A percentile compares a stretch with the other conserved stretches of the same genome.
phyloP scores from a whole-genome alignment of 176 grass and related monocot genomes.

The Elymus sibiricus region DNA sequence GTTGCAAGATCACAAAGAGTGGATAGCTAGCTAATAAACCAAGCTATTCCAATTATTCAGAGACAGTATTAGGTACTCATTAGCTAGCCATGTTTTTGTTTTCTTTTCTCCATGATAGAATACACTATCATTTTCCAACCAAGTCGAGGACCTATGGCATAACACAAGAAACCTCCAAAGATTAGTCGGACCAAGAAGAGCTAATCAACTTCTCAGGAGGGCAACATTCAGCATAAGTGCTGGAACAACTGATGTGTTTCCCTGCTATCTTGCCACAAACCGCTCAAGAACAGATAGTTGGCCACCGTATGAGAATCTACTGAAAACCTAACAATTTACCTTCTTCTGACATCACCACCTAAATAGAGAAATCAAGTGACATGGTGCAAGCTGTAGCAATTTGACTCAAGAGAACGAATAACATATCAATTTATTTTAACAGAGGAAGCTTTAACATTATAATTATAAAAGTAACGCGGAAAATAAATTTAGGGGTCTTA shows the following conservation, averaged over 20 bases:
- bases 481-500: too few relatives aligned
- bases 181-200: slow-evolving; percentile 34
- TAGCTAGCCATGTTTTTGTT: background rate
- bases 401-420: too few relatives aligned
- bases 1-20: too few relatives aligned
- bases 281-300: slow-evolving; percentile 18
- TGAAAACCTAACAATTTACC: slow-evolving; percentile 87
- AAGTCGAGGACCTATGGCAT: slow-evolving; percentile 44
- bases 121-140: slow-evolving; percentile 48
- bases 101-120: slow-evolving; percentile 24
- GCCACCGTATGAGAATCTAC: slow-evolving; percentile 33
- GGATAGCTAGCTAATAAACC: background rate
- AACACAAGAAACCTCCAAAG: slow-evolving; percentile 42
- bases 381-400: background rate
- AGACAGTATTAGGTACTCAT: background rate
- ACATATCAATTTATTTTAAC: too few relatives aligned
- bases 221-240: slow-evolving; percentile 49
- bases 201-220: slow-evolving; percentile 45
- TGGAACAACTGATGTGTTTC: slow-evolving; percentile 53
- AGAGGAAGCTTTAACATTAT: too few relatives aligned
- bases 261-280: slow-evolving; percentile 29
- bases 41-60: background rate
- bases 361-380: slow-evolving; percentile 1
- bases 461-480: too few relatives aligned
- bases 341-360: slow-evolving; percentile 74